Base-by-base conservation (phyloP, 805 yeast species). In the Yarrowia sp. region DNA sequence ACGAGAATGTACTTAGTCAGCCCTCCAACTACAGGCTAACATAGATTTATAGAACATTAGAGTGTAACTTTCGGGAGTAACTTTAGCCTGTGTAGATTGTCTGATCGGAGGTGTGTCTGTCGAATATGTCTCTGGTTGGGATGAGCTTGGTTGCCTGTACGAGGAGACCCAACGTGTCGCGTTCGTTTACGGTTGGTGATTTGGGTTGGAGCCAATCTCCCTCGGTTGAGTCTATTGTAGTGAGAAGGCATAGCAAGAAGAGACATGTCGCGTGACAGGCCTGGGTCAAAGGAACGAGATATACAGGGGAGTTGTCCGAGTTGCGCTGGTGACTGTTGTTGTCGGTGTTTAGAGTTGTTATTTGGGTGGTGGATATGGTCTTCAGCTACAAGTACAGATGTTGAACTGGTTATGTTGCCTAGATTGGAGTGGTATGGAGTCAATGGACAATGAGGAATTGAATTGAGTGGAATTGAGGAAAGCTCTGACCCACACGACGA, bases 11-110 rank as follows among this genome's bases (percentile, higher is more conserved):
- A 10, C 61, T 36, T 36, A 16, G 41, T 40, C 36, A 22, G 46
- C 38, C 16, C 26, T n/a, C 22, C 46, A 26, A 26, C 32, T 26
- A 26, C 32, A 26, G 26, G 48, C 63, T 56, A 56, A 56, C 63
- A 56, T 56, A 56, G 63, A 56, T 16, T 52, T 41, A 56, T 56
- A 56, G 63, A 49, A 56, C 48, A 56, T 22, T 56, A 56, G 36
- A 56, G 61, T 32, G 58, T 38, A 35, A 35, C 41, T 50, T 50
- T 35, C 52, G 41, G 22, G 11, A 9, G 22, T 49, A 49, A 26
- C 26, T 26, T 26, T 26, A 26, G 32, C 32, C 32, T 1, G 14
- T 43, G 22, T 43, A 43, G 48, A 43, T 43, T 43, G 48, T 11
- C 8, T 11, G 50, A 26, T 26, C 32, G 32, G 32, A 26, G 32